Evolutionary conservation across 345 rosid species (phyloP).

Genomic region (Pugionium dolabratum): DNA sequence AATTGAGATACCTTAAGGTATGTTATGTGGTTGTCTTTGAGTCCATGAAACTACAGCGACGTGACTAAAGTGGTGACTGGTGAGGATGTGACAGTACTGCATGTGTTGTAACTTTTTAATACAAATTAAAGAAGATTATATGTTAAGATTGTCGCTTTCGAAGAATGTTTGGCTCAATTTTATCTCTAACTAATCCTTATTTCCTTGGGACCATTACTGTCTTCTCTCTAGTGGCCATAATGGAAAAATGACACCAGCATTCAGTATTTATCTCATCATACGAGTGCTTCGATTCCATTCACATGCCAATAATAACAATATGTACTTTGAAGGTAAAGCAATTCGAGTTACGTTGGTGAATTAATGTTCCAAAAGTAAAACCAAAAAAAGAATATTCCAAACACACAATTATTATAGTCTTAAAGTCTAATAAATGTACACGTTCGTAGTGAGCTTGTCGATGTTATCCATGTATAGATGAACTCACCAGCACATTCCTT

Average conservation of each 20-base stretch:
- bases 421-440: no score
- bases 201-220: constrained; percentile 36
- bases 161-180: constrained; percentile 35
- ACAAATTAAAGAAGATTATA: constrained; percentile 10
- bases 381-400: neutral
- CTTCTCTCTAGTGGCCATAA: constrained; percentile 22
- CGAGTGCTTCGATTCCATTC: neutral
- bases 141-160: constrained; percentile 32
- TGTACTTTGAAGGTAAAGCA: neutral
- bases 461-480: neutral
- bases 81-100: constrained; percentile 36
- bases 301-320: neutral
- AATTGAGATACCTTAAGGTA: constrained; percentile 26
- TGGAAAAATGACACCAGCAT: neutral
- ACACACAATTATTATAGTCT: neutral
- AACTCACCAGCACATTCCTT: neutral
- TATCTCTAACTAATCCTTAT: constrained; percentile 35
- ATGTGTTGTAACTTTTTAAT: constrained; percentile 1
- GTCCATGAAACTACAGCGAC: constrained; percentile 37
- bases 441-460: no score
- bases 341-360: neutral
- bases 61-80: constrained; percentile 32
- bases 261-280: constrained; percentile 4
- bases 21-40: constrained; percentile 20
- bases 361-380: neutral